Percentiles rank a stretch among this genome's conserved stretches.
These are phyloP conservation scores for Draba incana DNA, from an alignment of 345 rosid genomes.

Conservation along the genomic window DNA sequence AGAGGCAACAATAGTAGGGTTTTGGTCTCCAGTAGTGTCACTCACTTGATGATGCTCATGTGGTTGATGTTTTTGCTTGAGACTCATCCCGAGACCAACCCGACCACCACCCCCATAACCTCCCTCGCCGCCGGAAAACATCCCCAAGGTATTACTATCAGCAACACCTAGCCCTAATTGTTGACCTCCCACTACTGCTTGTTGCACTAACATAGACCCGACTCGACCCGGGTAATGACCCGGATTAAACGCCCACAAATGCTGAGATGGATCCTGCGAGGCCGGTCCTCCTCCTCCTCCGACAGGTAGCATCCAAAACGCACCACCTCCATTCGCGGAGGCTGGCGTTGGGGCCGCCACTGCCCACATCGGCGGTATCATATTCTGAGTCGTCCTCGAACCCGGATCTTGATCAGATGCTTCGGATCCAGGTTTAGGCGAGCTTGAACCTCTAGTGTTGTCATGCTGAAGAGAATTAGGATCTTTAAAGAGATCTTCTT, in stretches of 20 bases:
- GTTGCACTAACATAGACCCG: slow-evolving; percentile 62
- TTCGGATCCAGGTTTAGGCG: slow-evolving; percentile 41
- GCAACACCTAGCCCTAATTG: slow-evolving; percentile 55
- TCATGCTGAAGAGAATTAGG: not conserved
- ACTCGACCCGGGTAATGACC: slow-evolving; percentile 47
- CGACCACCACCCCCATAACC: slow-evolving; percentile 36
- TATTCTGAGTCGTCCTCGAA: slow-evolving; percentile 32
- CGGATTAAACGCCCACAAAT: slow-evolving; percentile 65
- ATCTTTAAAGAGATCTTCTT: slow-evolving; percentile 35
- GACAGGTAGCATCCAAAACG: slow-evolving; percentile 76
- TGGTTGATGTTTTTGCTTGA: slow-evolving; percentile 43
- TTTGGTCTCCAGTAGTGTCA: slow-evolving; percentile 51
- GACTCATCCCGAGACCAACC: slow-evolving; percentile 58
- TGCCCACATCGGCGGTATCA: slow-evolving; percentile 51
- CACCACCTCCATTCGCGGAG: slow-evolving; percentile 53
- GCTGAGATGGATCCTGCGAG: slow-evolving; percentile 39
- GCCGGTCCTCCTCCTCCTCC: slow-evolving; percentile 43
- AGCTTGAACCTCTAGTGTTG: slow-evolving; percentile 11
- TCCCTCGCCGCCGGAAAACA: slow-evolving; percentile 35
- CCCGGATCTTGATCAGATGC: slow-evolving; percentile 48
- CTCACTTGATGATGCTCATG: slow-evolving; percentile 50
- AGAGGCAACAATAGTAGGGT: slow-evolving; percentile 41
- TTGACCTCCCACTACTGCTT: slow-evolving; percentile 47
- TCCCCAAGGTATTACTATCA: slow-evolving; percentile 48
- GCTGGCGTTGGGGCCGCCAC: slow-evolving; percentile 65